Evolutionary conservation across 2,329 filamentous ascomycete species (phyloP).

Genomic region (Tolypocladium cylindrosporum): DNA sequence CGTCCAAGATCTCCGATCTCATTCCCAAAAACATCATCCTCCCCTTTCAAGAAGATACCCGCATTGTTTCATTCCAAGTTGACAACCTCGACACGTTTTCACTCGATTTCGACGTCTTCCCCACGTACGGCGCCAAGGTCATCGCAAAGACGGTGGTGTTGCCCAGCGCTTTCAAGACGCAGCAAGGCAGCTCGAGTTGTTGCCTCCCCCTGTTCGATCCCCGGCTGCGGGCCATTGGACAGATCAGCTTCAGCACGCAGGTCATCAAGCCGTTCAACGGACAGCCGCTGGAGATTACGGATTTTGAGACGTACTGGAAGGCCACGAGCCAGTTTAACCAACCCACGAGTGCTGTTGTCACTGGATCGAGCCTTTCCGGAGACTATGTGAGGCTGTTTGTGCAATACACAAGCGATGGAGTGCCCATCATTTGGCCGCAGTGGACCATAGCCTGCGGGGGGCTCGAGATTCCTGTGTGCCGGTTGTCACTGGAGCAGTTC

Average conservation of each 20-base stretch:
- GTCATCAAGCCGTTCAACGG: conserved; percentile 95
- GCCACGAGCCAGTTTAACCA: conserved; percentile 88
- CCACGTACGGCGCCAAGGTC: conserved; percentile 93
- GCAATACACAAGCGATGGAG: conserved; percentile 78
- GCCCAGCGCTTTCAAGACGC: conserved; percentile 72
- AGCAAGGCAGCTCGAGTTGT: conserved; percentile 65
- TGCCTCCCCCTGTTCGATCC: conserved; percentile 89
- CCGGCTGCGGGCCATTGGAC: conserved; percentile 79
- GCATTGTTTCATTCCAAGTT: conserved; percentile 89
- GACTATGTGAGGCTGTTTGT: conserved; percentile 89
- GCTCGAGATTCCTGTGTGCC: conserved; percentile 72
- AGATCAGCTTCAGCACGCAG: conserved; percentile 88
- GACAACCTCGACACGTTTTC: conserved; percentile 88
- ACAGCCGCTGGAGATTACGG: conserved; percentile 87
- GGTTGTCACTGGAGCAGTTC: conserved; percentile 68
- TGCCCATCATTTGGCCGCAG: conserved; percentile 78
- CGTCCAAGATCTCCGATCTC: conserved; percentile 88
- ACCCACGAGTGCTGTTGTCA: conserved; percentile 72
- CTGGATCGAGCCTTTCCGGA: conserved; percentile 89
- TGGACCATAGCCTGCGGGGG: conserved; percentile 71
- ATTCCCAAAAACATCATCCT: conserved; percentile 94
- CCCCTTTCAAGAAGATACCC: conserved; percentile 91
- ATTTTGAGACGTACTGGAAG: conserved; percentile 99
- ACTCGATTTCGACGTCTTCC: conserved; percentile 95
- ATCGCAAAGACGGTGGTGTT: conserved; percentile 93